Conservation (phyloP, 306 rosid genomes). For the Cucumis hystrix region DNA sequence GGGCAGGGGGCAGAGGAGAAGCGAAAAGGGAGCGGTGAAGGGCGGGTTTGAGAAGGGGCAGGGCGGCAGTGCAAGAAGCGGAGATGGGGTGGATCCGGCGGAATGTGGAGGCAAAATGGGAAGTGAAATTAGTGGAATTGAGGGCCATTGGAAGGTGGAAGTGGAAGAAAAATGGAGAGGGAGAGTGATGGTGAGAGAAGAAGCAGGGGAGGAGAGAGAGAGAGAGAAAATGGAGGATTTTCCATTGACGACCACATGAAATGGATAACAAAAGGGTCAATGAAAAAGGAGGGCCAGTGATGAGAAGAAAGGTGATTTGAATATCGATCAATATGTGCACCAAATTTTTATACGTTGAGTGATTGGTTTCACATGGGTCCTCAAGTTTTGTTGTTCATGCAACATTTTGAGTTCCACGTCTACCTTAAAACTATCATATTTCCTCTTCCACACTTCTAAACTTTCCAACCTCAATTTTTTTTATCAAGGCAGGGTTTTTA, state of each 20-base stretch:
- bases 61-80: neutral
- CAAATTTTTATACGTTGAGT: neutral
- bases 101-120: constrained; percentile 2
- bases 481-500: too few species aligned
- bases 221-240: neutral
- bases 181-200: neutral
- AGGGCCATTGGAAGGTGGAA: neutral
- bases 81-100: neutral
- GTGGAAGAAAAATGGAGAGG: neutral
- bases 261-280: neutral
- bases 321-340: neutral
- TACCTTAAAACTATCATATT: too few species aligned
- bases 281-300: neutral
- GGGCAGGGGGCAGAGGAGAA: neutral
- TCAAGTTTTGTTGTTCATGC: neutral
- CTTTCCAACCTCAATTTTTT: too few species aligned
- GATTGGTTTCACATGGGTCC: neutral
- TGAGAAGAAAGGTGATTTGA: neutral
- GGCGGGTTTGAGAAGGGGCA: neutral
- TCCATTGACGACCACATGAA: neutral
- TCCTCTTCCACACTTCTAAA: too few species aligned
- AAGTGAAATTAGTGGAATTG: constrained; percentile 4
- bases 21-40: constrained; percentile 4
- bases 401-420: too few species aligned
- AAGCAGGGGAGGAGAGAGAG: constrained; percentile 2